phyloP scores from a whole-genome alignment of 768 basidiomycete genomes.

The Boletus subcaerulescens region DNA sequence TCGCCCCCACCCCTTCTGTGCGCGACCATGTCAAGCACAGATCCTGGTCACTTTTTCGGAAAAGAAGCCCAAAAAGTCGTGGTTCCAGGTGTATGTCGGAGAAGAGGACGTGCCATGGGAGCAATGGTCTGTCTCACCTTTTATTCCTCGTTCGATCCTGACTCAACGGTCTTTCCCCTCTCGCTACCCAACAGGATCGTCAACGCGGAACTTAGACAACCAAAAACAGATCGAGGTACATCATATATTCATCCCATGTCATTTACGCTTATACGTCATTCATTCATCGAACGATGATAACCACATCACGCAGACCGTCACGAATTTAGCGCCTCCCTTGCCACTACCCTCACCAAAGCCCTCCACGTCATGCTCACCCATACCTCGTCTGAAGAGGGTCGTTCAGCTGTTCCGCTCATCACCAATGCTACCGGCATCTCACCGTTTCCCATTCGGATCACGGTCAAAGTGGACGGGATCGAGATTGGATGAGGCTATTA shows the following conservation, averaged over 20 bases:
- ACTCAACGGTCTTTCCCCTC: not conserved
- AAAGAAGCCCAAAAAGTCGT: constrained; percentile 71
- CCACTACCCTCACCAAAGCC: constrained; percentile 60
- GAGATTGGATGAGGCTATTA: constrained; percentile 45
- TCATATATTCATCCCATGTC: not conserved
- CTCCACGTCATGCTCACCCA: constrained; percentile 70
- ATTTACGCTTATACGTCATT: not conserved
- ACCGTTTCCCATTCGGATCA: constrained; percentile 74
- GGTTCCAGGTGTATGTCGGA: constrained; percentile 67
- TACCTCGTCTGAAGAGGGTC: constrained; percentile 75
- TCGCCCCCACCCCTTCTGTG: not conserved
- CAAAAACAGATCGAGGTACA: constrained; percentile 59
- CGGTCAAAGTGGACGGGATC: constrained; percentile 63
- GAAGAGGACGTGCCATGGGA: constrained; percentile 90
- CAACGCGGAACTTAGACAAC: constrained; percentile 76
- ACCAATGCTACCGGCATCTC: constrained; percentile 75
- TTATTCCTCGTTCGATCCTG: not conserved
- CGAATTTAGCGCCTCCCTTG: constrained; percentile 56
- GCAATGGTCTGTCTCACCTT: constrained; percentile 54
- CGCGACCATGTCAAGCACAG: constrained; percentile 20
- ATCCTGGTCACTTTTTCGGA: constrained; percentile 75
- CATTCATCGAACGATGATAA: not conserved
- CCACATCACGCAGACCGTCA: constrained; percentile 36
- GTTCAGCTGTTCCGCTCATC: constrained; percentile 73
- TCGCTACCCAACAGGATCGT: constrained; percentile 52